Conservation (phyloP, 306 rosid species). For the Ormosia emarginata region DNA sequence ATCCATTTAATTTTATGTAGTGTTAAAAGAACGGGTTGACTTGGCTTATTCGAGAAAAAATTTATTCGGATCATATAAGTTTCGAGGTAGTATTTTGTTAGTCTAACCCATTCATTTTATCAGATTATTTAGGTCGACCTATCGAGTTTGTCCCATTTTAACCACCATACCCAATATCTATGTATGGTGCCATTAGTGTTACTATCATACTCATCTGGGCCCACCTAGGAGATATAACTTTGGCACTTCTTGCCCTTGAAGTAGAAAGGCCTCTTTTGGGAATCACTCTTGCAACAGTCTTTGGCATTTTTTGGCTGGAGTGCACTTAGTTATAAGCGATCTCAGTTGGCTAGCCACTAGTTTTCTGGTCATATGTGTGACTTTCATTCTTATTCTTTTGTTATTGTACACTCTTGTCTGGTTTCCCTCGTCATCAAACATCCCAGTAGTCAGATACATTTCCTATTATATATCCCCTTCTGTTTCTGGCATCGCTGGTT, state of each 20-base stretch:
- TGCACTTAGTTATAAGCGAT: neutral
- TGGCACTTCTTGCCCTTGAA: neutral
- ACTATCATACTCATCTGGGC: constrained; percentile 24
- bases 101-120: too few relatives aligned
- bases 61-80: too few relatives aligned
- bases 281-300: constrained; percentile 11
- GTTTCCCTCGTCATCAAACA: neutral
- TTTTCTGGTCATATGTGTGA: neutral
- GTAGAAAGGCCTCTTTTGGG: constrained; percentile 17
- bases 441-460: neutral
- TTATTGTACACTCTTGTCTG: neutral
- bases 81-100: too few relatives aligned
- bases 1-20: too few relatives aligned
- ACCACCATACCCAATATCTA: constrained; percentile 28
- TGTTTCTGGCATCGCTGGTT: neutral
- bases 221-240: constrained; percentile 1
- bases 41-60: too few relatives aligned
- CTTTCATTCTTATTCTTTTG: neutral
- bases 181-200: constrained; percentile 16
- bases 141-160: too few relatives aligned
- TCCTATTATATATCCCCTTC: neutral
- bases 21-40: too few relatives aligned
- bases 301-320: constrained; percentile 35
- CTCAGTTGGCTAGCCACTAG: constrained; percentile 8
- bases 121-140: too few relatives aligned